Evolutionary conservation across 805 yeast genomes (phyloP).

Genomic region (Lachancea sp.): DNA sequence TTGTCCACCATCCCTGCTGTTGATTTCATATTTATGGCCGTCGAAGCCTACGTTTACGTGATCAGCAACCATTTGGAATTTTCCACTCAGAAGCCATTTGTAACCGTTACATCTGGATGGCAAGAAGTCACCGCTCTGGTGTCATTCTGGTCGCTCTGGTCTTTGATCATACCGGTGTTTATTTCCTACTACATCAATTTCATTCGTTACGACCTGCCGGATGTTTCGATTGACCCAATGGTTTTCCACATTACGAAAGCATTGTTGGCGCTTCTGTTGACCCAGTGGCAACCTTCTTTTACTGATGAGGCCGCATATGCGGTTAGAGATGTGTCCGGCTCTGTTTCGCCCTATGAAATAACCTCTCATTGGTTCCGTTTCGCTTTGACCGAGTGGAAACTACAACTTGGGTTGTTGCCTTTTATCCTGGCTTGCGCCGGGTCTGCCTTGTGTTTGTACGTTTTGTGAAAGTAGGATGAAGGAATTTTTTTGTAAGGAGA

Average conservation of each 20-base stretch:
- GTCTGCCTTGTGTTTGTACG: conserved; percentile 23
- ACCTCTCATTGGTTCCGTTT: conserved; percentile 12
- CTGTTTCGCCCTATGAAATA: conserved; percentile 4
- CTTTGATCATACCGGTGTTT: conserved; percentile 18
- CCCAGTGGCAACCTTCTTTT: conserved; percentile 12
- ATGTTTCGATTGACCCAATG: conserved; percentile 29
- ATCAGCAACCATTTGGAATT: conserved; percentile 11
- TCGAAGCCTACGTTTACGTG: conserved; percentile 21
- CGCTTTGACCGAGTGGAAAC: conserved; percentile 12
- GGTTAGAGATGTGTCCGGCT: conserved; percentile 9
- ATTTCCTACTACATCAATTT: conserved; percentile 28
- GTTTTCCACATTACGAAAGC: conserved; percentile 25
- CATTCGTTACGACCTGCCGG: conserved; percentile 25
- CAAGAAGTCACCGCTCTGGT: conserved; percentile 11
- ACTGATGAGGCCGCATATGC: conserved; percentile 10
- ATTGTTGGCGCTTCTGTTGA: conserved; percentile 17
- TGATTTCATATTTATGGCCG: conserved; percentile 14
- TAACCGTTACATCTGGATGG: conserved; percentile 6
- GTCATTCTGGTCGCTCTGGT: conserved; percentile 16
- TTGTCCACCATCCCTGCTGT: conserved; percentile 23
- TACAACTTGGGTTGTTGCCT: conserved; percentile 22
- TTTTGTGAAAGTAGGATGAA: too few relatives aligned
- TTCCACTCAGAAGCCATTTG: conserved; percentile 4
- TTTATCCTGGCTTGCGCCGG: conserved; percentile 19
- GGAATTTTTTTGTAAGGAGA: too few relatives aligned